Conservation (phyloP, 371 early-diverging fungal species). For the Syncephalastrum sp. region DNA sequence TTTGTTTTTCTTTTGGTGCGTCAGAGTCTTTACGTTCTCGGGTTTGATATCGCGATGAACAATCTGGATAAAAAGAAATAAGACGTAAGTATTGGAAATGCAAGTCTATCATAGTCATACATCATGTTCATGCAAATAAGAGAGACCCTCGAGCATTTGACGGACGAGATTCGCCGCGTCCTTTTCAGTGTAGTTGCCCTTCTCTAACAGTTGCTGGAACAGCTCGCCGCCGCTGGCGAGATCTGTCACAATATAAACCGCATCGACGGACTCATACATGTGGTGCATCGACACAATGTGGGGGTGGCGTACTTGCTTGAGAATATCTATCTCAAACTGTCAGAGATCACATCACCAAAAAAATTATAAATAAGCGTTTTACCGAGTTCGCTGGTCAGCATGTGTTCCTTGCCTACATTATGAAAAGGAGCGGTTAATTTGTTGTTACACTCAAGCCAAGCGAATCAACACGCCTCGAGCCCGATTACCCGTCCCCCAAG, state of each 20-base stretch:
- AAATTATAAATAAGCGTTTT: background rate
- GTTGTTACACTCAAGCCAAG: background rate
- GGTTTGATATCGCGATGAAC: constrained; percentile 89
- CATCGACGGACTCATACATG: constrained; percentile 74
- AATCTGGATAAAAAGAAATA: constrained; percentile 36
- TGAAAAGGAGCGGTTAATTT: background rate
- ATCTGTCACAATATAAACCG: constrained; percentile 83
- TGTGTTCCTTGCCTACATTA: constrained; percentile 67
- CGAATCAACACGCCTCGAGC: background rate
- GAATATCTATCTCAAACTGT: constrained; percentile 44
- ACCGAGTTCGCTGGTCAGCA: constrained; percentile 83
- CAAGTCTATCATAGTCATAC: constrained; percentile 16
- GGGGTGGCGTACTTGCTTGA: constrained; percentile 77
- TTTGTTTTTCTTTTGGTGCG: background rate
- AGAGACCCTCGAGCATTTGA: constrained; percentile 78
- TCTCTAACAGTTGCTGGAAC: constrained; percentile 77
- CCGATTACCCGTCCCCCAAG: constrained; percentile 4
- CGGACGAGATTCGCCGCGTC: constrained; percentile 67
- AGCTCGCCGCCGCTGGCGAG: constrained; percentile 87
- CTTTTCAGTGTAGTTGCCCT: constrained; percentile 78
- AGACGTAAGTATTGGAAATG: background rate
- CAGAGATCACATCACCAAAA: background rate
- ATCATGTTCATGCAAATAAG: constrained; percentile 75
- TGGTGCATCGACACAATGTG: constrained; percentile 80
- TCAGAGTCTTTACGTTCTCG: constrained; percentile 57